A percentile compares a stretch with the other conserved stretches of the same genome.
phyloP scores from a whole-genome alignment of 495 filamentous ascomycete genomes.

The Podospora pseudocomata region DNA sequence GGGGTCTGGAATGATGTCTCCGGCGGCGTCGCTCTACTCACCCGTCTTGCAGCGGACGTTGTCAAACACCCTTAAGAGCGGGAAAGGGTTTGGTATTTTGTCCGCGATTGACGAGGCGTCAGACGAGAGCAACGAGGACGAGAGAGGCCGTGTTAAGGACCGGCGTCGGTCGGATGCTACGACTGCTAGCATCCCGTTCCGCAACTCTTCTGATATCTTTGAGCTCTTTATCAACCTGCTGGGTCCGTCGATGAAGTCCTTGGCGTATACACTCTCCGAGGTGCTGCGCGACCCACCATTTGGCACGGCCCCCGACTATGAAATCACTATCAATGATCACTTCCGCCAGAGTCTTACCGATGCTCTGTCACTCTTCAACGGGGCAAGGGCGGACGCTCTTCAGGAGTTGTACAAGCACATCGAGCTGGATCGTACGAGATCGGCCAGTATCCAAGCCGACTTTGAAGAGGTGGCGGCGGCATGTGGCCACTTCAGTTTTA shows the following conservation, averaged over 20 bases:
- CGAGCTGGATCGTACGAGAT: slow-evolving; percentile 59
- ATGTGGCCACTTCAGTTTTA: slow-evolving; percentile 92
- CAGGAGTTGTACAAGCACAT: slow-evolving; percentile 72
- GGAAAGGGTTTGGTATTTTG: slow-evolving; percentile 39
- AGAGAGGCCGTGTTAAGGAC: slow-evolving; percentile 25
- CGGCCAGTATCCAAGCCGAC: slow-evolving; percentile 77
- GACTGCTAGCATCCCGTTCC: slow-evolving; percentile 30
- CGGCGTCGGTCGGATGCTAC: slow-evolving; percentile 17
- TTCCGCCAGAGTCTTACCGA: slow-evolving; percentile 73
- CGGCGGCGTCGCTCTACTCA: slow-evolving; percentile 30
- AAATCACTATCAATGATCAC: slow-evolving; percentile 69
- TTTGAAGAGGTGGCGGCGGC: slow-evolving; percentile 94
- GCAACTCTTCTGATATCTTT: slow-evolving; percentile 74
- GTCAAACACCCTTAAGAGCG: slow-evolving; percentile 32
- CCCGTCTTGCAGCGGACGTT: slow-evolving; percentile 32
- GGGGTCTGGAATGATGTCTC: slow-evolving; percentile 28
- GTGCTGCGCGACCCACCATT: slow-evolving; percentile 88
- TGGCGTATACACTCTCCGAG: slow-evolving; percentile 83
- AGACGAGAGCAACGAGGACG: slow-evolving; percentile 54
- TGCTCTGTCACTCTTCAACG: slow-evolving; percentile 73
- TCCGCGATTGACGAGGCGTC: slow-evolving; percentile 65
- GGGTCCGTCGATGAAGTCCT: slow-evolving; percentile 91
- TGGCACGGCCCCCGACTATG: slow-evolving; percentile 57
- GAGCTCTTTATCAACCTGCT: slow-evolving; percentile 79
- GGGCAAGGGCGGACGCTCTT: slow-evolving; percentile 70